Base-by-base conservation (phyloP, 495 filamentous ascomycete genomes). In the Daldinia grandis region DNA sequence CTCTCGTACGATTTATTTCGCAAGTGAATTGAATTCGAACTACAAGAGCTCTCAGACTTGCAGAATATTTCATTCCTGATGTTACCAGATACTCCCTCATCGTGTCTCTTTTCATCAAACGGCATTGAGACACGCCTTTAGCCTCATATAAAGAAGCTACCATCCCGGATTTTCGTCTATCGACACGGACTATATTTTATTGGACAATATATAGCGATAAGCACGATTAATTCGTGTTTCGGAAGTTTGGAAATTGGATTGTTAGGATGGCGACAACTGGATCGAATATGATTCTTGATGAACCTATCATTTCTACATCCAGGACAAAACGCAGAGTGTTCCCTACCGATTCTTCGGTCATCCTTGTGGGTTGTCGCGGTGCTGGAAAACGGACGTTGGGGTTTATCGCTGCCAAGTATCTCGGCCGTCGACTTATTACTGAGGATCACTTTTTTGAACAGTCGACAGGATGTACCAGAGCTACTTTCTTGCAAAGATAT, bases 371-470 rank as follows among this genome's bases (percentile, higher is more conserved):
- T 21, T 87, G 91, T 59, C 89, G 90, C 17, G 91, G 92, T 3
- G 89, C 90, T 5, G 91, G 91, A 14, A 94, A 94, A 75, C 88
- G 90, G 5, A 92, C 89, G 17, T 82, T 95, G 10, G 91, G 89
- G 1, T 88, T 94, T 68, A 91, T 95, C 51, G 87, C 90, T n/a
- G 90, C 91, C 3, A 89, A 90, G 21, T 85, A 89, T 66, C 89
- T 90, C 15, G 87, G 87, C 14, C 85, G 90, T 12, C 87, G 89
- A 24, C 82, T 94, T 24, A 87, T 93, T 51, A 92, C 92, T 60
- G 86, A 88, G 57, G 91, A 93, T 72, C 84, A 87, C 65, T 88
- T 86, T 58, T 94, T 94, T 66, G 86, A 90, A 44, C 86, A 91
- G 53, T 79, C 83, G 1, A 91, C 89, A 0, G 90, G 91, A 5